Evolutionary conservation across 1,284 basidiomycete species (phyloP).

Genomic region (Schizophyllum commune): DNA sequence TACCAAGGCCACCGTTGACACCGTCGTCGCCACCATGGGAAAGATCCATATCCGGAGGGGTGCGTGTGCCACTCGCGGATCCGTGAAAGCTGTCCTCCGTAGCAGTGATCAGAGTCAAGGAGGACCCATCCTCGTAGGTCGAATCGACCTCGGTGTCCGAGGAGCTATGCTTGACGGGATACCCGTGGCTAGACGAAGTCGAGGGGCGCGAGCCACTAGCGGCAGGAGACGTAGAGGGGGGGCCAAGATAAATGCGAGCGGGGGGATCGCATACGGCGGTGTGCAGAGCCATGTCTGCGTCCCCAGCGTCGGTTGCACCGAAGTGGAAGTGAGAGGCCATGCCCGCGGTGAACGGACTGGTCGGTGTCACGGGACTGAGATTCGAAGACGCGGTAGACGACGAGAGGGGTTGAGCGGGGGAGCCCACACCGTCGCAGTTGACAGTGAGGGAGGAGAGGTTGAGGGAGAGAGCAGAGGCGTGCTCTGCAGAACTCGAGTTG

Average conservation of each 20-base stretch:
- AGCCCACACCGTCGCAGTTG: conserved; percentile 52
- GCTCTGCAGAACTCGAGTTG: conserved; percentile 8
- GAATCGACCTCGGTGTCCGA: neutral
- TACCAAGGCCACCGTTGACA: conserved; percentile 45
- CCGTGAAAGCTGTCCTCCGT: conserved; percentile 18
- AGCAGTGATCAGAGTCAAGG: conserved; percentile 13
- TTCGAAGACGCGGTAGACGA: conserved; percentile 29
- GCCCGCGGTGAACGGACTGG: conserved; percentile 38
- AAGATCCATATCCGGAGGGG: conserved; percentile 31
- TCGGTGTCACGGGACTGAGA: conserved; percentile 50
- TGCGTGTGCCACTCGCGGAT: neutral
- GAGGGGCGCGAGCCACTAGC: neutral
- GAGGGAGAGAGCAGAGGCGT: conserved; percentile 41
- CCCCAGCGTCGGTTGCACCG: conserved; percentile 12
- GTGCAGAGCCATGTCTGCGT: conserved; percentile 15
- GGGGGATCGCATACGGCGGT: conserved; percentile 36
- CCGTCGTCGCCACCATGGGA: conserved; percentile 26
- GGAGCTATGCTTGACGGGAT: neutral
- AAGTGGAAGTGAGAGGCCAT: conserved; percentile 21
- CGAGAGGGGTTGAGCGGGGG: conserved; percentile 42
- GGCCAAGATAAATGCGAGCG: conserved; percentile 16
- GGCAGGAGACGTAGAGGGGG: neutral
- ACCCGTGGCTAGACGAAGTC: neutral
- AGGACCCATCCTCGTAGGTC: neutral
- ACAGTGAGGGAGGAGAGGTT: conserved; percentile 60